Evolutionary conservation across 2,329 filamentous ascomycete species (phyloP), one percentile per base, ranked within the genome.

Genomic region (Claviceps humidiphila): DNA sequence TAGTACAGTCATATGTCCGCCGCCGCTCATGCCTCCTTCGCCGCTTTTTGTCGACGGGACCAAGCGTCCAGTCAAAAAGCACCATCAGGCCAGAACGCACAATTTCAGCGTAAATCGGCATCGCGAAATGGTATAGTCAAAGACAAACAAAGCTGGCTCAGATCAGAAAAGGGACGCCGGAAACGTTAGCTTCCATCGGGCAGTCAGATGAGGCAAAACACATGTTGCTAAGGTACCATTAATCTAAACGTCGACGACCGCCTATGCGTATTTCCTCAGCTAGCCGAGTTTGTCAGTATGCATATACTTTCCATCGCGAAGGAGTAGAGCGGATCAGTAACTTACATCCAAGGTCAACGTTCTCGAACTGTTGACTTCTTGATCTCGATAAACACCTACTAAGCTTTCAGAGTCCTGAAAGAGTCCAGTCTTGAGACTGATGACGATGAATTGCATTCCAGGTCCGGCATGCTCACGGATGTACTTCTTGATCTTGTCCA

Each of bases 361-460:
- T 70, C 89, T 86, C 60, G 87, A 94, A 62, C 85, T 94, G 70
- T 97, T 98, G 53, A 89, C 87, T 53, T 84, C 82, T 71, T 98
- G 93, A 64, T 98, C 94, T 58, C 93, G 78, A 73, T 95, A 97
- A 11, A 98, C 89, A 50, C 93, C 93, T 4, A 98, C 89, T 60
- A 98, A 69, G 56, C 89, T 94, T 75, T 98, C 90, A 64, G 89
- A 95, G 67, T 94, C 87, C 70, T 98, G 90, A 72, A 97, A 98
- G 53, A 98, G 74, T 1, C 89, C 90, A 0, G 89, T 87, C 77
- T 98, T 98, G 66, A 98, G 77, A 71, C 84, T 89, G 68, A 98
- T 98, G 59, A 98, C 93, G 55, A 98, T 94, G 61, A 98, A 98
- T 68, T 98, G 93, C 89, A 97, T 97, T 14, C 94, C 94, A 1